Evolutionary conservation across 352 stramenopile species (phyloP).

Genomic region (Plasmopara muralis): DNA sequence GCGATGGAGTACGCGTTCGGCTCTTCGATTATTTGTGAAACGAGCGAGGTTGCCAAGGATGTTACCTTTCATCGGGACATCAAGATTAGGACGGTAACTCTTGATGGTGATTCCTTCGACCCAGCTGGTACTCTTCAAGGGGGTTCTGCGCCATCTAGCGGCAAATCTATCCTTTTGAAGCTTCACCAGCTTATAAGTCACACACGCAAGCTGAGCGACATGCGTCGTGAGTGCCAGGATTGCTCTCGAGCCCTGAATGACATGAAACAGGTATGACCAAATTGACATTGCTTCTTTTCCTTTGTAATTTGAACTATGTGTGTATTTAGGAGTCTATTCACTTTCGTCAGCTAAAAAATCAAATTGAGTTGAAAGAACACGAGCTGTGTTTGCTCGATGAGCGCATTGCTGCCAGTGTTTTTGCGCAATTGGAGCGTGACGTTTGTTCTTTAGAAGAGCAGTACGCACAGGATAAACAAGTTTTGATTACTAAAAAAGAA

Average conservation of each 20-base stretch:
- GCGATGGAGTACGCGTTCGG: conserved; percentile 99
- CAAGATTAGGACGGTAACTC: conserved; percentile 94
- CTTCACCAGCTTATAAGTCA: conserved; percentile 73
- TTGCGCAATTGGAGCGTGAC: conserved; percentile 72
- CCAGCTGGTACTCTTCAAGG: conserved; percentile 95
- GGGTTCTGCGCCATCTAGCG: conserved; percentile 74
- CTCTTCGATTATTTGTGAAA: conserved; percentile 97
- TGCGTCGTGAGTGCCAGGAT: conserved; percentile 69
- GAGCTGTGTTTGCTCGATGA: conserved; percentile 71
- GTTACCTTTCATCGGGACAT: conserved; percentile 89
- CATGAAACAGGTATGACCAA: conserved; percentile 55
- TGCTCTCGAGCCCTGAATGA: conserved; percentile 42
- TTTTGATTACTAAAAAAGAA: conserved; percentile 55
- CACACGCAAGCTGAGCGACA: conserved; percentile 55
- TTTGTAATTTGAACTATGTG: conserved; percentile 6
- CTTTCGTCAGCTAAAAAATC: conserved; percentile 66
- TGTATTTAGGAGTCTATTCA: conserved; percentile 49
- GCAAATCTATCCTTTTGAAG: conserved; percentile 71
- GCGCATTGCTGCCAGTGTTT: conserved; percentile 71
- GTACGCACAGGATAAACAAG: conserved; percentile 57
- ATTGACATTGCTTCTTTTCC: background rate
- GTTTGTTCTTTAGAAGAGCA: conserved; percentile 63
- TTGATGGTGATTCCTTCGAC: conserved; percentile 98
- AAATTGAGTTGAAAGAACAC: conserved; percentile 82
- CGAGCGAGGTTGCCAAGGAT: conserved; percentile 84